These are phyloP conservation scores for Dissoconium aciculare DNA, from an alignment of 2,329 filamentous ascomycete genomes.

Conservation along the genomic window DNA sequence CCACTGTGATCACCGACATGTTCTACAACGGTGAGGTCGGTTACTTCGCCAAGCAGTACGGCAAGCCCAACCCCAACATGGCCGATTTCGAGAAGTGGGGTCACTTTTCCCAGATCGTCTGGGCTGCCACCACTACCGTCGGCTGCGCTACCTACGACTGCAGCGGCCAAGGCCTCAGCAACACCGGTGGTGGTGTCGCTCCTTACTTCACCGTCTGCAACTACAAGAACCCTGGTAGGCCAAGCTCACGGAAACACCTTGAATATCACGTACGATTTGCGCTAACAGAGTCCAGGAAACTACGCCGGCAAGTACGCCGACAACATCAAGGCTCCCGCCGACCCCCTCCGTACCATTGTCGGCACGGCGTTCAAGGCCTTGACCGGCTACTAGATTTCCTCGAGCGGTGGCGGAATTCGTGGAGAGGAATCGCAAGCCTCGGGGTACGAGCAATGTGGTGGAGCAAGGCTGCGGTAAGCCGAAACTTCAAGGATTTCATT, in stretches of 20 bases:
- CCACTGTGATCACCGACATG: conserved; percentile 56
- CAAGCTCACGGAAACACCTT: conserved; percentile 6
- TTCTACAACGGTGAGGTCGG: conserved; percentile 78
- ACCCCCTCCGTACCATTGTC: conserved; percentile 13
- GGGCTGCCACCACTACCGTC: conserved; percentile 46
- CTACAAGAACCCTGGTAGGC: conserved; percentile 59
- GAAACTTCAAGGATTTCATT: too few relatives aligned
- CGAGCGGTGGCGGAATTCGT: too few relatives aligned
- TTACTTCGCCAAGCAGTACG: conserved; percentile 44
- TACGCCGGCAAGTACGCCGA: conserved; percentile 36
- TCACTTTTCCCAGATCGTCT: conserved; percentile 63
- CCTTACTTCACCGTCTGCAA: conserved; percentile 79
- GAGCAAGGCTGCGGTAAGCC: too few relatives aligned
- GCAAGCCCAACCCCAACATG: conserved; percentile 44
- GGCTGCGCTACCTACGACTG: conserved; percentile 50
- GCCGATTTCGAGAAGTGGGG: conserved; percentile 51
- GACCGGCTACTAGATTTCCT: too few relatives aligned
- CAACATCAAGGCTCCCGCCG: conserved; percentile 36
- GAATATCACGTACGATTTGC: neutral
- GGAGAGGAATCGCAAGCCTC: too few relatives aligned
- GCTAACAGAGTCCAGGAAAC: conserved; percentile 33
- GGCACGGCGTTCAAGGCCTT: conserved; percentile 10
- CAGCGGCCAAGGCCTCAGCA: conserved; percentile 36
- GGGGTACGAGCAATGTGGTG: too few relatives aligned
- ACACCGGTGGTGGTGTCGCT: conserved; percentile 27